Evolutionary conservation across 352 stramenopile species (phyloP), one percentile per base, ranked within the genome.

Genomic region (Pseudoperonospora humuli): DNA sequence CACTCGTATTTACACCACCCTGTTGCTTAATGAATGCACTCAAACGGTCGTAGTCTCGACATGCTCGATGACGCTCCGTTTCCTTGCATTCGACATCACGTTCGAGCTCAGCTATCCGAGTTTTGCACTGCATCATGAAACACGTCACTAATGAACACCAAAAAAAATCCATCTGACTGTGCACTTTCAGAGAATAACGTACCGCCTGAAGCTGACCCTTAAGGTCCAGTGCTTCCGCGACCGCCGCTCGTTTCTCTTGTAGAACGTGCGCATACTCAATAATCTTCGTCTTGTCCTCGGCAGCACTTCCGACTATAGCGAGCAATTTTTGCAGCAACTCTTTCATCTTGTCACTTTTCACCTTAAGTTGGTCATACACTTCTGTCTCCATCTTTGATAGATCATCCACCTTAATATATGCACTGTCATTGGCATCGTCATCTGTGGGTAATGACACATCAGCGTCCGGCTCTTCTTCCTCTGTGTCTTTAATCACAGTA

Each of bases 41-140:
- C 20, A 89, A 29, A 13, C 81, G 76, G 47, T 93, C 81, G 20
- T 79, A 83, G 13, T 85, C 73, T 34, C 81, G 63, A 52, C 78
- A 91, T 11, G 73, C 81, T 17, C 61, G 70, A 67, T 93, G 81
- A 0, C 81, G 67, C 41, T 91, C 76, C 3, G 71, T 61, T 56
- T 93, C 81, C 44, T 89, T 93, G 8, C 63, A 47, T 33, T 88
- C 75, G 21, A 93, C 35, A 50, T 89, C 81, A 17, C 31, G 37
- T 43, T 89, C 64, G 15, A 93, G 53, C 17, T 82, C 70, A 23
- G 44, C 35, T 42, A 93, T 63, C 32, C 74, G 67, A 5, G 45
- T 59, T 51, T 83, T 72, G 35, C 57, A 75, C 75, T 91, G 45
- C 31, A 49, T 33, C 21, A 58, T 41, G 13, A 14, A 33, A 57